These are phyloP conservation scores for Nasturtium officinale DNA, from an alignment of 345 rosid genomes.

Conservation along the genomic window DNA sequence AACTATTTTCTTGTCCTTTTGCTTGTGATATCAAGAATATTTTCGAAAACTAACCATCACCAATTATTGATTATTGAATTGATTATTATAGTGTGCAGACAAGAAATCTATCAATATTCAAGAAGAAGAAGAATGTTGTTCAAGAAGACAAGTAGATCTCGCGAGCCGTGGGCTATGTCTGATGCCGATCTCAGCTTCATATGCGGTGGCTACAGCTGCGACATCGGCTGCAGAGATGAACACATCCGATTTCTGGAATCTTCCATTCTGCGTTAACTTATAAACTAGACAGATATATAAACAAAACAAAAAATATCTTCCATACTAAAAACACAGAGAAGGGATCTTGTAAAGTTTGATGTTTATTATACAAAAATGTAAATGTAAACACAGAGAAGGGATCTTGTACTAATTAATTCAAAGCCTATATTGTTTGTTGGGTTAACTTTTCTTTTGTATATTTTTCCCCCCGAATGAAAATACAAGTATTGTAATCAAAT, in stretches of 20 bases:
- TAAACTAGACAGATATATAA: conserved; percentile 23
- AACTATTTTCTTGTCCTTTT: conserved; percentile 39
- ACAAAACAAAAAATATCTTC: not conserved
- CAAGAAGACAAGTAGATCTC: conserved; percentile 54
- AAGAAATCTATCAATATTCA: conserved; percentile 24
- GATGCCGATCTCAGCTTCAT: conserved; percentile 76
- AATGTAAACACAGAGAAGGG: too few species aligned
- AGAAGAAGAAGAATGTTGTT: conserved; percentile 42
- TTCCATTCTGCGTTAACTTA: conserved; percentile 31
- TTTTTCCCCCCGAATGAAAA: not conserved
- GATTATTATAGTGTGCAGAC: conserved; percentile 17
- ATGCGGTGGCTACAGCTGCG: conserved; percentile 52
- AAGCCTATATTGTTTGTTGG: conserved; percentile 1
- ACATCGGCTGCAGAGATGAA: conserved; percentile 55
- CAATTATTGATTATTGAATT: conserved; percentile 24
- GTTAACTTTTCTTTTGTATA: not conserved
- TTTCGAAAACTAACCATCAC: conserved; percentile 23
- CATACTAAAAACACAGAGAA: not conserved
- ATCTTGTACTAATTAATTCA: not conserved
- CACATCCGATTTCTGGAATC: conserved; percentile 66
- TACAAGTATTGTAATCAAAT: not conserved
- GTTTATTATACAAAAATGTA: conserved; percentile 26
- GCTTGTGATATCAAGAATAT: conserved; percentile 35
- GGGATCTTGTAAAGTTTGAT: conserved; percentile 22
- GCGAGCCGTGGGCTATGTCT: conserved; percentile 81